Conservation (phyloP, 2,329 filamentous ascomycete genomes). For the Apiospora sp. region DNA sequence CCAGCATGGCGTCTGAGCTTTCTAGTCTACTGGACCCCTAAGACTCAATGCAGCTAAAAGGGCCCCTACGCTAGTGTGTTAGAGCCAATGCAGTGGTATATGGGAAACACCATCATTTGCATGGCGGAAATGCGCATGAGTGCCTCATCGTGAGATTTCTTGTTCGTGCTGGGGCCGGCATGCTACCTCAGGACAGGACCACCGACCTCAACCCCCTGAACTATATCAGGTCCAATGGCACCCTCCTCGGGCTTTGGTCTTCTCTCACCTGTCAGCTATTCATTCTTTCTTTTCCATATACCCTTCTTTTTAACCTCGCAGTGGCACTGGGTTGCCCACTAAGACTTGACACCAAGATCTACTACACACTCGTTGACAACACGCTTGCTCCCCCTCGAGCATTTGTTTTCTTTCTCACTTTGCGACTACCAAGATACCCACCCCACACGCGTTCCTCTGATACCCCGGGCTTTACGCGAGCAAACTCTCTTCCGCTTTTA, state of each 20-base stretch:
- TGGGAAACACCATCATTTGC: neutral
- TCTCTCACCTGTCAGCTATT: neutral
- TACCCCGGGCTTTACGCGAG: neutral
- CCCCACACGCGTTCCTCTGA: neutral
- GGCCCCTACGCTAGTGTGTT: neutral
- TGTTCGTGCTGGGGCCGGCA: neutral
- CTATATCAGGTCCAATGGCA: neutral
- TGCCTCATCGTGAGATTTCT: too few relatives aligned
- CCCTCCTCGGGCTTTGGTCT: neutral
- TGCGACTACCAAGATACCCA: constrained; percentile 9
- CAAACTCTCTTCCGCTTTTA: neutral
- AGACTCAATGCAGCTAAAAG: neutral
- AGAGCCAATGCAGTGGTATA: neutral
- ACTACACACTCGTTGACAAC: neutral
- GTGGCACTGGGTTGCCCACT: neutral
- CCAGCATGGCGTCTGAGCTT: neutral
- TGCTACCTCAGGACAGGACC: neutral
- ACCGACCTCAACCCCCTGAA: neutral
- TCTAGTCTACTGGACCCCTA: neutral
- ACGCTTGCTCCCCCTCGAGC: neutral
- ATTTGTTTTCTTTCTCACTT: neutral
- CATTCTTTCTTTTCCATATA: neutral
- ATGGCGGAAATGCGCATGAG: neutral
- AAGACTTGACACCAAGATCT: neutral
- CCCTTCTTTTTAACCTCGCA: neutral